A percentile compares a stretch with the other conserved stretches of the same genome.
Evolutionary conservation across 129 eudicot species (phyloP).

Genomic region (Helichrysum umbraculigerum): DNA sequence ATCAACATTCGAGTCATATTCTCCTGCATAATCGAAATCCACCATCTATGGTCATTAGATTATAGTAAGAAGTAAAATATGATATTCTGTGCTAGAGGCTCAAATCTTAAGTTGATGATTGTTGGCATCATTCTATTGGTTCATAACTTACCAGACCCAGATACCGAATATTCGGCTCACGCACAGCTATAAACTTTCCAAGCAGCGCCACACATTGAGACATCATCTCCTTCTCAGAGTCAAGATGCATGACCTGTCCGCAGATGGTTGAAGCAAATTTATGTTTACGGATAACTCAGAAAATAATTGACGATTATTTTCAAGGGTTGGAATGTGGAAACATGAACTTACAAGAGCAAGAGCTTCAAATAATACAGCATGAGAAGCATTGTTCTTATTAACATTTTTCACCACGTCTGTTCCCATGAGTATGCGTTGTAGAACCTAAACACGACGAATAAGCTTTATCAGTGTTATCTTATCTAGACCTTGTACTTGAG

Average conservation of each 20-base stretch:
- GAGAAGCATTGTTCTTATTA: slow-evolving; percentile 98
- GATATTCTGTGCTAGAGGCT: neutral
- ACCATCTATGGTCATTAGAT: slow-evolving; percentile 38
- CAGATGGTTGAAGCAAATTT: slow-evolving; percentile 11
- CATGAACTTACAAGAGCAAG: slow-evolving; percentile 91
- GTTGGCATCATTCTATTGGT: neutral
- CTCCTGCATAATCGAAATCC: slow-evolving; percentile 63
- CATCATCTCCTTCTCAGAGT: slow-evolving; percentile 99
- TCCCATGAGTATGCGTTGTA: slow-evolving; percentile 95
- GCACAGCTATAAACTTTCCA: slow-evolving; percentile 98
- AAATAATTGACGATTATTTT: neutral
- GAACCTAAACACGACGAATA: slow-evolving; percentile 48
- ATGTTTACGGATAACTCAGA: slow-evolving; percentile 4
- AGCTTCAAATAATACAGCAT: slow-evolving; percentile 97
- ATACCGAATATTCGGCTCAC: slow-evolving; percentile 97
- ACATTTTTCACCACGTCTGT: slow-evolving; percentile 98
- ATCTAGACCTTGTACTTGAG: neutral
- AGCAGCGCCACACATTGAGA: slow-evolving; percentile 98
- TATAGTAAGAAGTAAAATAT: slow-evolving; percentile 6
- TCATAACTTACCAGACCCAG: slow-evolving; percentile 83
- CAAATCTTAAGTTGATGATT: neutral
- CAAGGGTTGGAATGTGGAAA: neutral
- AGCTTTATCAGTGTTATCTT: slow-evolving; percentile 15
- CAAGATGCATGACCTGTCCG: slow-evolving; percentile 95
- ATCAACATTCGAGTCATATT: slow-evolving; percentile 99